Evolutionary conservation across 1,284 basidiomycete species (phyloP).

Genomic region (Pulchroboletus neoregius): DNA sequence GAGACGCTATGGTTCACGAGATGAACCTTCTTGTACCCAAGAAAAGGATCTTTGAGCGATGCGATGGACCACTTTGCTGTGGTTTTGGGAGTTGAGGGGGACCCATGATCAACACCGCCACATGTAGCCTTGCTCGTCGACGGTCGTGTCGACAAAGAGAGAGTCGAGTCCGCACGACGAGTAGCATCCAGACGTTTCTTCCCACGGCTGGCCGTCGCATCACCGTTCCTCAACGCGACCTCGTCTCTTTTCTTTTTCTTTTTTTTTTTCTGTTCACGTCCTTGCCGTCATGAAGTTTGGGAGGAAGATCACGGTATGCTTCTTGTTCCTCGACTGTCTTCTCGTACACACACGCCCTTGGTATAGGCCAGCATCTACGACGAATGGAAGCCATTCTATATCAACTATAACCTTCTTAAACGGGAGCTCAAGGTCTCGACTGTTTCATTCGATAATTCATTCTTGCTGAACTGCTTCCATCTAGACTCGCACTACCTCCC

Average conservation of each 20-base stretch:
- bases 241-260: no score
- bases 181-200: no score
- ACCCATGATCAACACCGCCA: no score
- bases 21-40: slow-evolving; percentile 77
- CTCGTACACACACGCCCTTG: background rate
- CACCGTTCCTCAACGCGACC: no score
- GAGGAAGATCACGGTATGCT: slow-evolving; percentile 77
- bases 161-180: no score
- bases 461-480: background rate
- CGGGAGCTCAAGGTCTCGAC: slow-evolving; percentile 76
- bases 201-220: background rate
- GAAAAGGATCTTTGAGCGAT: slow-evolving; percentile 70
- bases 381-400: slow-evolving; percentile 89
- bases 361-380: slow-evolving; percentile 76
- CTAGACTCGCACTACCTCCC: slow-evolving; percentile 57
- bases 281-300: slow-evolving; percentile 78
- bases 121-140: no score
- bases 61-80: slow-evolving; percentile 7
- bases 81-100: no score
- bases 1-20: no score
- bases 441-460: background rate
- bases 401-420: slow-evolving; percentile 87
- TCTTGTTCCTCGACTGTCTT: background rate
- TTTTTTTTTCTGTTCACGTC: background rate
- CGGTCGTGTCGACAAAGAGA: no score